Evolutionary conservation across 139 green algal genomes (phyloP).

Genomic region (Nannochloris sp.): DNA sequence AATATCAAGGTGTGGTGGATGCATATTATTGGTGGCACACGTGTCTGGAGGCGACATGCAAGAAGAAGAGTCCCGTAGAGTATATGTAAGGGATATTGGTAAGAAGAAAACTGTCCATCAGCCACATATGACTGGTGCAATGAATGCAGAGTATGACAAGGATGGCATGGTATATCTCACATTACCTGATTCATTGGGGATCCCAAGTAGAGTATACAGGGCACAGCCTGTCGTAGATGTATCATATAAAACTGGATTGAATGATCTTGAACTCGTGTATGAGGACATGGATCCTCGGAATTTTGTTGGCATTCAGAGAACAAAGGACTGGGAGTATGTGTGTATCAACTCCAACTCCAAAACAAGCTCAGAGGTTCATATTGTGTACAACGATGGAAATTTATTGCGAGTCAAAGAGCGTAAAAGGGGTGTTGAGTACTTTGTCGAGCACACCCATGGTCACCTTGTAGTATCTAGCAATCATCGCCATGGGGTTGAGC

Average conservation of each 20-base stretch:
- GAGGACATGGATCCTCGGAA: conserved; percentile 36
- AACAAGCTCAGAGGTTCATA: conserved; percentile 46
- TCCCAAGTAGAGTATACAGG: not conserved
- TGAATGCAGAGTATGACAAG: conserved; percentile 1
- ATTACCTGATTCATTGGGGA: not conserved
- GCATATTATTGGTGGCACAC: too few species aligned
- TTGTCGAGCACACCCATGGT: conserved; percentile 49
- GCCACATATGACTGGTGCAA: not conserved
- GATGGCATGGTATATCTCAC: not conserved
- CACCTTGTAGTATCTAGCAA: conserved; percentile 28
- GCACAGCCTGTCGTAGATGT: not conserved
- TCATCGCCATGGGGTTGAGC: not conserved
- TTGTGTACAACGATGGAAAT: conserved; percentile 27
- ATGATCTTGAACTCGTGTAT: conserved; percentile 14
- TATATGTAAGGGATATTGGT: too few species aligned
- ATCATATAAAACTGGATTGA: not conserved
- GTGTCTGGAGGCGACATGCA: too few species aligned
- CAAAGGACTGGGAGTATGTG: conserved; percentile 51
- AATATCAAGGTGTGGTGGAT: too few species aligned
- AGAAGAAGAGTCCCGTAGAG: too few species aligned
- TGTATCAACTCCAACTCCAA: conserved; percentile 53
- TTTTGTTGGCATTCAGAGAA: conserved; percentile 47
- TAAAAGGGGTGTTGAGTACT: conserved; percentile 55
- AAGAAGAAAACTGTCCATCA: too few species aligned
- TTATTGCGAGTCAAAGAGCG: conserved; percentile 31